Base-by-base conservation (phyloP, 2,329 filamentous ascomycete species). In the Colletotrichum cereale region DNA sequence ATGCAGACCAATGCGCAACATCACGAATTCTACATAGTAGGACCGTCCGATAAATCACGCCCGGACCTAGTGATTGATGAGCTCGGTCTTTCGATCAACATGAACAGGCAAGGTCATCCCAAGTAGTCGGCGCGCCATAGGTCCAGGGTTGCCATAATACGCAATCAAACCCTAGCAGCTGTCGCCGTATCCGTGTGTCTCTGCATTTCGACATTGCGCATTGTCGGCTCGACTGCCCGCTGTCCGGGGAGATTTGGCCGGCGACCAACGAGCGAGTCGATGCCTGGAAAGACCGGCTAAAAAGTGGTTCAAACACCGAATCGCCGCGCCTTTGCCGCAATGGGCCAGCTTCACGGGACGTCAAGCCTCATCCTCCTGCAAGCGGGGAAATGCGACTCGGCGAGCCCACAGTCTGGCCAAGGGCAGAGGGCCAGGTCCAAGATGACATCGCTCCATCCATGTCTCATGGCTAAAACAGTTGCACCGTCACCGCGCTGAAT, bases 291-390 rank as follows among this genome's bases (percentile, higher is more conserved):
- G 14, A 14, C 26, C 24, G 44, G 18, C 14, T 24, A 34, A 62
- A 62, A 67, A 63, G 64, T 67, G 68, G 64, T 58, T 67, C 57
- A 71, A 67, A 61, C 31, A 47, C 68, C 64, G 44, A 67, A 16
- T 44, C 42, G 42, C 50, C 34, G 26, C 56, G 16, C 11, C 40
- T 21, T 71, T 57, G 18, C 16, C 64, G 40, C 42, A 57, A 61
- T 36, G 18, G 42, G 64, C 24, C 34, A 71, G 47, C 48, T 53
- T 52, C 40, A 31, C n/a, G 53, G 38, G 48, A 29, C 29, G 18
- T 53, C 65, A 62, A 55, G 52, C 56, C 40, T 67, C 38, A 36
- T 67, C 64, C 50, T 62, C 52, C 52, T n/a, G 18, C n/a, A 56
- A 58, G 53, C 40, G 42, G 50, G 57, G 64, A 38, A 34, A 42